A percentile compares a stretch with the other conserved stretches of the same genome.
Conservation (phyloP, 2,329 filamentous ascomycete genomes). For the Neofusicoccum ribis region DNA sequence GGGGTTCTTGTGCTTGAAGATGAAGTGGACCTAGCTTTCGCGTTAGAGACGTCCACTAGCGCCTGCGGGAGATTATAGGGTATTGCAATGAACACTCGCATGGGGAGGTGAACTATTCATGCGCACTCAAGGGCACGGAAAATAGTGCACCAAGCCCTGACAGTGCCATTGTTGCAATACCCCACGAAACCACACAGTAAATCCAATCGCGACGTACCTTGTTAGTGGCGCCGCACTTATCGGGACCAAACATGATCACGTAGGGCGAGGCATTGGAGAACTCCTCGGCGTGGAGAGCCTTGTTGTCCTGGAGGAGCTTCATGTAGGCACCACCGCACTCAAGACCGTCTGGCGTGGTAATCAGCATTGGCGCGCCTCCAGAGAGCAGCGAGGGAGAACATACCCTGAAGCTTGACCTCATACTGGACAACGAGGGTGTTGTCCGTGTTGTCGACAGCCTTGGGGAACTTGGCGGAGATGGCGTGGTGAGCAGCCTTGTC, state of each 20-base stretch:
- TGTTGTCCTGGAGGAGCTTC: constrained; percentile 98
- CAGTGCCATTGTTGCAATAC: neutral
- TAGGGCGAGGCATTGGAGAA: constrained; percentile 98
- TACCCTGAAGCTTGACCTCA: constrained; percentile 98
- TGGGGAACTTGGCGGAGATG: constrained; percentile 97
- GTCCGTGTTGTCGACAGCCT: constrained; percentile 95
- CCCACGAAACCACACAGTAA: neutral
- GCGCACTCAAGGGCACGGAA: too few species aligned
- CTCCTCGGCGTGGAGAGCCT: constrained; percentile 93
- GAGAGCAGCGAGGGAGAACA: constrained; percentile 39
- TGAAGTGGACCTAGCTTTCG: constrained; percentile 71
- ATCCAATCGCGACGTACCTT: constrained; percentile 62
- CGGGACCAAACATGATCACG: constrained; percentile 99
- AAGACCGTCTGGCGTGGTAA: constrained; percentile 67
- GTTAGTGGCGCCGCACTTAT: constrained; percentile 99
- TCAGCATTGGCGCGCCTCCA: neutral
- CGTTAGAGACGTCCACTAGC: neutral
- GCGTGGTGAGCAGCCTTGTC: constrained; percentile 97
- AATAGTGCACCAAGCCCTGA: constrained; percentile 24
- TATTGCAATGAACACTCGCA: too few species aligned
- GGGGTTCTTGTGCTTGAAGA: constrained; percentile 99
- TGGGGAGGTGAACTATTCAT: too few species aligned
- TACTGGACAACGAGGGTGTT: constrained; percentile 98
- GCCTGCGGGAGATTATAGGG: too few species aligned
- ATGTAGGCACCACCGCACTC: constrained; percentile 98